Evolutionary conservation across 2,329 filamentous ascomycete genomes (phyloP), one percentile per base, ranked within the genome.

Genomic region (Penicillium brasilianum): DNA sequence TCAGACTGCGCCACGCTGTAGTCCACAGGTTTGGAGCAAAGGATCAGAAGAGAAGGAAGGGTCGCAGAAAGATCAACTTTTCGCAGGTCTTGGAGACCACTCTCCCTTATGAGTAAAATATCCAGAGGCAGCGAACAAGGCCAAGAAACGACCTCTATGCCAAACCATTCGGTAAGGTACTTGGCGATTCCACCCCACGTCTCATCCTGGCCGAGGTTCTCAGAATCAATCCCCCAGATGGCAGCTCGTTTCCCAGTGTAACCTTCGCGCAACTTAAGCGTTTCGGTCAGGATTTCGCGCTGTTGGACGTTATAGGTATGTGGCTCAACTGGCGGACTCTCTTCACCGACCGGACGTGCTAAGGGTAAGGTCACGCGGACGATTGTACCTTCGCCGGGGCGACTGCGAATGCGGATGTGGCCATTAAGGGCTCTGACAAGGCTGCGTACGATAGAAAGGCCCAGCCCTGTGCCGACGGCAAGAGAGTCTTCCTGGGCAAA

Each of bases 401-500:
- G 79, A 53, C 81, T 86, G 34, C 79, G 80, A 36, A 90, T 81
- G 9, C 85, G 80, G 46, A 90, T 85, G 7, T 78, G 81, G 0
- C 88, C 88, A 30, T 83, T 81, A 0, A 90, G 76, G 28, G 85
- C 83, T 50, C 84, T 82, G 16, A 89, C 83, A 7, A 91, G 85
- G 70, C 80, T 73, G 20, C 83, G 82, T 2, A 91, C 88, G 9
- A 91, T 85, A 43, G 85, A 88, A 32, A 91, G 74, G 0, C 89
- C 89, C 0, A 91, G 77, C 0, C 78, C 78, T 0, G 78, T 78
- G 7, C 78, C 78, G 4, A 76, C 82, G 0, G 83, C 80, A 1
- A 91, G 72, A 0, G 79, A 74, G 51, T 90, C 82, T 67, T 91
- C 89, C 63, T 91, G 89, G 0, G 77, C 74, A 58, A 80, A 80